Conservation (phyloP, 192 early-diverging fungal species). For the Linnemannia exigua region DNA sequence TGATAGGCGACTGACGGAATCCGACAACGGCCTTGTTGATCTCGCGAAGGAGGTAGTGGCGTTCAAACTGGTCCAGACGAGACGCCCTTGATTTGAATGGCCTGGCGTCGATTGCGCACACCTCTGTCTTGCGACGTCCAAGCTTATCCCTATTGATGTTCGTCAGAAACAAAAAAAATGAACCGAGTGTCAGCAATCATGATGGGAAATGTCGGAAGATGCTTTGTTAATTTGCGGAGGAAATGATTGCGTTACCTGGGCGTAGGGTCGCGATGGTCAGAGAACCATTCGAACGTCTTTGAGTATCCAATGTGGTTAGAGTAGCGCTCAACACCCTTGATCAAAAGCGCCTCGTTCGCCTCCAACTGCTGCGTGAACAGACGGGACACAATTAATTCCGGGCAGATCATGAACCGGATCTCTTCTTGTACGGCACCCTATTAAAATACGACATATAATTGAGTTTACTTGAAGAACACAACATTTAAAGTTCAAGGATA, state of each 20-base stretch:
- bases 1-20: conserved; percentile 37
- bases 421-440: conserved; percentile 55
- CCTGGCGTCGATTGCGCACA: conserved; percentile 49
- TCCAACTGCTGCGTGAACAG: conserved; percentile 36
- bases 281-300: conserved; percentile 51
- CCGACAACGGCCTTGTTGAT: conserved; percentile 49
- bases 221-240: neutral
- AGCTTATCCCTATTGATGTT: conserved; percentile 35
- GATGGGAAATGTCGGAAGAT: too few relatives aligned
- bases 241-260: conserved; percentile 22
- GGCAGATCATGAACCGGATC: conserved; percentile 56
- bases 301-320: conserved; percentile 54
- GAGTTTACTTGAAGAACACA: neutral
- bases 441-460: neutral
- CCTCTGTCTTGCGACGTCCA: conserved; percentile 35
- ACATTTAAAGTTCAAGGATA: neutral
- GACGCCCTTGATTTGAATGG: conserved; percentile 48
- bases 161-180: neutral
- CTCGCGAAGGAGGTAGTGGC: conserved; percentile 32
- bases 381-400: conserved; percentile 47
- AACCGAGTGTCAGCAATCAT: neutral
- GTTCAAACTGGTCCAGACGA: conserved; percentile 46
- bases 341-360: conserved; percentile 51
- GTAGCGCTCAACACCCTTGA: conserved; percentile 45
- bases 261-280: conserved; percentile 37